These are phyloP conservation scores for Pleurotus platypus DNA, from an alignment of 768 basidiomycete species.

Conservation along the genomic window DNA sequence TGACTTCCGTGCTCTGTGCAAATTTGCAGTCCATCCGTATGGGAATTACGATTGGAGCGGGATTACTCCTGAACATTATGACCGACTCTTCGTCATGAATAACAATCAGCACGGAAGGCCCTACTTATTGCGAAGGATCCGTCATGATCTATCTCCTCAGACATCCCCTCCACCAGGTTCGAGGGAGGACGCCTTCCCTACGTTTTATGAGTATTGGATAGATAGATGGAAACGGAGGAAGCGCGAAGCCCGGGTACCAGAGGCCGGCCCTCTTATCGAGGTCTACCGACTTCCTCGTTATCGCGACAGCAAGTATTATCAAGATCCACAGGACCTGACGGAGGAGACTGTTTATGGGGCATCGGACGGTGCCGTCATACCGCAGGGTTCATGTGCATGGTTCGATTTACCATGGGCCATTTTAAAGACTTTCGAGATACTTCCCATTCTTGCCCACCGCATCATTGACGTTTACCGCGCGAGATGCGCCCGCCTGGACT, in stretches of 20 bases:
- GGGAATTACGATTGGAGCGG: constrained; percentile 55
- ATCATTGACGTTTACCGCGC: constrained; percentile 65
- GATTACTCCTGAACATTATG: constrained; percentile 46
- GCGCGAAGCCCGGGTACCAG: constrained; percentile 39
- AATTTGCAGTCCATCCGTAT: constrained; percentile 42
- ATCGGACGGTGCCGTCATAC: constrained; percentile 27
- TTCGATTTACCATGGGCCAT: constrained; percentile 50
- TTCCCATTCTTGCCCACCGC: constrained; percentile 67
- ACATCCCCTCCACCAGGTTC: constrained; percentile 53
- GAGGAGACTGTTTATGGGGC: constrained; percentile 14
- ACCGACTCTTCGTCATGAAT: constrained; percentile 51
- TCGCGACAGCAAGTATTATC: constrained; percentile 33
- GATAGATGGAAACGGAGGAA: constrained; percentile 51
- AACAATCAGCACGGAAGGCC: constrained; percentile 51
- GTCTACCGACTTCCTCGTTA: constrained; percentile 37
- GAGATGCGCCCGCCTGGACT: constrained; percentile 41
- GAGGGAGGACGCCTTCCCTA: constrained; percentile 40
- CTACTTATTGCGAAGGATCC: constrained; percentile 52
- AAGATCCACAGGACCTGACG: constrained; percentile 12
- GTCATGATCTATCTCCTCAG: constrained; percentile 63
- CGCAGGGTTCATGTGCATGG: constrained; percentile 48
- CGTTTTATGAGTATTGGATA: constrained; percentile 59
- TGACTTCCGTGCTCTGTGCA: constrained; percentile 56
- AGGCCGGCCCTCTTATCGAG: constrained; percentile 63
- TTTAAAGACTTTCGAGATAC: constrained; percentile 46